Percentiles rank a stretch among this genome's conserved stretches.
Conservation (phyloP, 1,284 basidiomycete genomes). For the Takashimella koratensis region DNA sequence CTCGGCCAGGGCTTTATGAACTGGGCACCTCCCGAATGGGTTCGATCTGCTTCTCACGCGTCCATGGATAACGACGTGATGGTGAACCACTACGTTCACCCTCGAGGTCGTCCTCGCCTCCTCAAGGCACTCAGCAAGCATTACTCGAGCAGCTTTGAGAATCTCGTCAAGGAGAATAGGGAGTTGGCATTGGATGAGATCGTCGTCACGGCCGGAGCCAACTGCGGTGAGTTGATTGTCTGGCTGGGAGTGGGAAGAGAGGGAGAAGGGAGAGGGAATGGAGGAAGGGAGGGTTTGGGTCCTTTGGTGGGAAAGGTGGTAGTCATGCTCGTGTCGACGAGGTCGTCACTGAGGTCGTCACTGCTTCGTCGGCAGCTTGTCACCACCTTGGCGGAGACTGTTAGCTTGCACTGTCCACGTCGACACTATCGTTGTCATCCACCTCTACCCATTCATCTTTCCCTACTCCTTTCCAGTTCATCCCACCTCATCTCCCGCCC, state of each 20-base stretch:
- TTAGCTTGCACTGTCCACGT: no score
- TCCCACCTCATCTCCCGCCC: not conserved
- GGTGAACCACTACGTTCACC: slow-evolving; percentile 85
- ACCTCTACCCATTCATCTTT: no score
- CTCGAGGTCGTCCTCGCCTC: slow-evolving; percentile 78
- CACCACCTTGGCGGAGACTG: no score
- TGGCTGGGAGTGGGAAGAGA: no score
- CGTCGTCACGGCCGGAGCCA: slow-evolving; percentile 90
- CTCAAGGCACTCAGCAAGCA: slow-evolving; percentile 77
- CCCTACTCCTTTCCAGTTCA: no score
- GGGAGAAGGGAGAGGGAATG: no score
- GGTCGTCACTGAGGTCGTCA: no score
- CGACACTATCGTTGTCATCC: no score
- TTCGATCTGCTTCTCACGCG: slow-evolving; percentile 68
- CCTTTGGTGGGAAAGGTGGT: no score
- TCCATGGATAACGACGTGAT: slow-evolving; percentile 63
- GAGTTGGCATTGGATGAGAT: slow-evolving; percentile 86
- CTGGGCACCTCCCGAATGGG: slow-evolving; percentile 73
- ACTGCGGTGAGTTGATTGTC: slow-evolving; percentile 74
- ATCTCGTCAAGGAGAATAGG: slow-evolving; percentile 57
- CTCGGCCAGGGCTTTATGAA: slow-evolving; percentile 93
- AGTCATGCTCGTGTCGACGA: no score
- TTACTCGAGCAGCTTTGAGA: slow-evolving; percentile 60
- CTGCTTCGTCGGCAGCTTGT: no score
- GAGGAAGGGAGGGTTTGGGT: no score